Evolutionary conservation across 805 yeast genomes (phyloP).

Genomic region (Monosporozyma solicola): DNA sequence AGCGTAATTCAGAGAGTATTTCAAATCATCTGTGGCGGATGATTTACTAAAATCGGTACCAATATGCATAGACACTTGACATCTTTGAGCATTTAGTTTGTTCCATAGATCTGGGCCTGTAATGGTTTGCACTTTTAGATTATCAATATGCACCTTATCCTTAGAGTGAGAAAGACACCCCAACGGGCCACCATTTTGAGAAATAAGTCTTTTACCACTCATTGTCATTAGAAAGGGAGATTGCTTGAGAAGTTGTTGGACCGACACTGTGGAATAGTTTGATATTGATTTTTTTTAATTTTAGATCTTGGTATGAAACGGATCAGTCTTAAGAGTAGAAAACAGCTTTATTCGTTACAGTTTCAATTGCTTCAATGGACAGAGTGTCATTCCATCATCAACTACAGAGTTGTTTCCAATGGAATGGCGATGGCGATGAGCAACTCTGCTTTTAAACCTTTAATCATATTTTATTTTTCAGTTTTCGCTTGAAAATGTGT

Average conservation of each 20-base stretch:
- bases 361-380: not conserved
- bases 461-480: not conserved
- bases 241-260: not conserved
- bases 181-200: not conserved
- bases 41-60: conserved; percentile 63
- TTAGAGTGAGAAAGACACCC: conserved; percentile 3
- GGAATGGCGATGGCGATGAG: not conserved
- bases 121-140: conserved; percentile 51
- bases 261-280: not conserved
- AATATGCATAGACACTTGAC: conserved; percentile 49
- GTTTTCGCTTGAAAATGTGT: not conserved
- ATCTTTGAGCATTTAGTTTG: conserved; percentile 56
- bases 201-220: conserved; percentile 2
- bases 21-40: conserved; percentile 72
- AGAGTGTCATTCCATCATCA: not conserved
- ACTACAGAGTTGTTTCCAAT: not conserved
- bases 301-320: not conserved
- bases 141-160: conserved; percentile 38
- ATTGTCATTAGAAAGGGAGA: not conserved
- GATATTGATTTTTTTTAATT: not conserved
- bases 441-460: not conserved
- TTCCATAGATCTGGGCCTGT: conserved; percentile 74
- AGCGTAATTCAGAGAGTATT: conserved; percentile 81
- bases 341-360: not conserved
- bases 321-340: not conserved